Evolutionary conservation across 192 early-diverging fungal species (phyloP).

Genomic region (Coemansia guatemalensis): DNA sequence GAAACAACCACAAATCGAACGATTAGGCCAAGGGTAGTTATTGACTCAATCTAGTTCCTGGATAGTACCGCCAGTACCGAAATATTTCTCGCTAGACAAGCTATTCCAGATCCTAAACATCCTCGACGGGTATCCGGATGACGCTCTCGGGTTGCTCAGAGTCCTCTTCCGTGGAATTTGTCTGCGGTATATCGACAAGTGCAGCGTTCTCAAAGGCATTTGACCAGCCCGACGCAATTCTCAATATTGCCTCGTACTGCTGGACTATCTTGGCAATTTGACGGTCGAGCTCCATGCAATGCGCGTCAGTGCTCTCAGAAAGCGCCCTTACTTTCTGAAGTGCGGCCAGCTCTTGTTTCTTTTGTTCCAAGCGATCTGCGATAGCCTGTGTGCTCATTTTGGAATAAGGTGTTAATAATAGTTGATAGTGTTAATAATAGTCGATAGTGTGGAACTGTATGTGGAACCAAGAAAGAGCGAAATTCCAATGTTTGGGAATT

Average conservation of each 20-base stretch:
- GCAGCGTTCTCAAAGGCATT: constrained; percentile 50
- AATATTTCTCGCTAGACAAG: background rate
- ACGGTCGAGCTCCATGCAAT: constrained; percentile 51
- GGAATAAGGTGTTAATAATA: background rate
- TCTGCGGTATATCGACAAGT: constrained; percentile 46
- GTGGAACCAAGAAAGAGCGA: background rate
- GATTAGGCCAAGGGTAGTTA: background rate
- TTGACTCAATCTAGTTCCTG: background rate
- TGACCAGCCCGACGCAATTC: constrained; percentile 45
- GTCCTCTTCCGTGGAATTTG: constrained; percentile 36
- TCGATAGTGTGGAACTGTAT: background rate
- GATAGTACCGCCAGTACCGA: too few relatives aligned
- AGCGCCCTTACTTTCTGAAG: constrained; percentile 40
- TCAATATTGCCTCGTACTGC: constrained; percentile 47
- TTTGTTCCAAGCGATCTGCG: constrained; percentile 38
- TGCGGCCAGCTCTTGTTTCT: constrained; percentile 52
- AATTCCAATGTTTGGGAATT: background rate
- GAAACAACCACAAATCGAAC: background rate
- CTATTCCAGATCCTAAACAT: background rate
- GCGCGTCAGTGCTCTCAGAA: constrained; percentile 45
- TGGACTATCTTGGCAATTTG: constrained; percentile 51
- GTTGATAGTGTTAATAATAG: background rate
- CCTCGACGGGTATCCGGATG: constrained; percentile 48
- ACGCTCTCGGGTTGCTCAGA: constrained; percentile 47
- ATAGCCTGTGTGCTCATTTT: constrained; percentile 47